Evolutionary conservation across 148 eudicot species (phyloP).

Genomic region (Chenopodium suecicum): DNA sequence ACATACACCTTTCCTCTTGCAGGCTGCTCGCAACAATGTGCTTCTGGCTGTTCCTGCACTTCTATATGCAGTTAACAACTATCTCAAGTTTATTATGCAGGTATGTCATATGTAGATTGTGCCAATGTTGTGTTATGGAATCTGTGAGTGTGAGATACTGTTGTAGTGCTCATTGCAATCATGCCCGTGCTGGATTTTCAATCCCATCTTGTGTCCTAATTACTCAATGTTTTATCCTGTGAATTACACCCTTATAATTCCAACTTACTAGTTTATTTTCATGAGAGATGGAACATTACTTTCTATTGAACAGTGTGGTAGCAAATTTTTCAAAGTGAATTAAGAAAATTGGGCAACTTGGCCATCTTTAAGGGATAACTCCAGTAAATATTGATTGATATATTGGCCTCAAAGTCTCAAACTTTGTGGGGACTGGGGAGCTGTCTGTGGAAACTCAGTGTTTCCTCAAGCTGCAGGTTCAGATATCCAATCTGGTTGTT

Average conservation of each 20-base stretch:
- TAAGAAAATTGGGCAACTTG: neutral
- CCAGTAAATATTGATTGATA: neutral
- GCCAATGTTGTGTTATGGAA: neutral
- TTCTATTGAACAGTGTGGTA: neutral
- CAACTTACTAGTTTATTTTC: neutral
- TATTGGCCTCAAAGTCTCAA: neutral
- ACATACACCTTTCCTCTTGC: constrained; percentile 28
- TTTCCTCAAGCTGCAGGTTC: neutral
- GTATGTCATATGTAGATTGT: constrained; percentile 28
- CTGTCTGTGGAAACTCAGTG: neutral
- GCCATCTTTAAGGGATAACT: neutral
- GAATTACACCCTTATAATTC: neutral
- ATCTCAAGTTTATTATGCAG: constrained; percentile 92
- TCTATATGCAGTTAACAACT: constrained; percentile 81
- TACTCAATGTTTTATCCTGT: neutral
- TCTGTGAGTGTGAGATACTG: neutral
- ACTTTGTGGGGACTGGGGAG: neutral
- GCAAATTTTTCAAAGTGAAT: neutral
- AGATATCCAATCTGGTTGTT: neutral
- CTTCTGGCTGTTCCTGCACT: constrained; percentile 82
- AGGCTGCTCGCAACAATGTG: constrained; percentile 93
- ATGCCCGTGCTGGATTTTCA: neutral
- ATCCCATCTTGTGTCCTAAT: neutral
- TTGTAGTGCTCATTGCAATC: neutral
- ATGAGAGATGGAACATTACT: neutral